Percentiles rank a stretch among this genome's conserved stretches.
Evolutionary conservation across 345 rosid genomes (phyloP).

Genomic region (Euphorbia lathyris): DNA sequence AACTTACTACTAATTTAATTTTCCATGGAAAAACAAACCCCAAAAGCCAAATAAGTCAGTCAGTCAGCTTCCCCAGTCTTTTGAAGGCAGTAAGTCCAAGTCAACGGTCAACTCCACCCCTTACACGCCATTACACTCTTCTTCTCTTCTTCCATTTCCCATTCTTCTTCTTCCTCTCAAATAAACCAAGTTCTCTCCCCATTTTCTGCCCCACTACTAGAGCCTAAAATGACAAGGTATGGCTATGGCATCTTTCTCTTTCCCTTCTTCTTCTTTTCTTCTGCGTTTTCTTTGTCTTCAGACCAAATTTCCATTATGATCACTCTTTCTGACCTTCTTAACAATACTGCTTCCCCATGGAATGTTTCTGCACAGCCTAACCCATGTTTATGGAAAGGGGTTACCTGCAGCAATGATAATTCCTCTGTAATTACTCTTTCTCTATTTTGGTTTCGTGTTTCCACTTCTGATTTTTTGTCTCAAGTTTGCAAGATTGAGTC

Average conservation of each 20-base stretch:
- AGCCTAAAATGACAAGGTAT: conserved; percentile 20
- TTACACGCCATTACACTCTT: conserved; percentile 12
- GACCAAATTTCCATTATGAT: conserved; percentile 45
- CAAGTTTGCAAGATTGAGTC: conserved; percentile 50
- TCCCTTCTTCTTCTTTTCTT: conserved; percentile 22
- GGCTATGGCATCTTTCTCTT: conserved; percentile 2
- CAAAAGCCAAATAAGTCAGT: background rate
- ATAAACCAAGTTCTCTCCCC: background rate
- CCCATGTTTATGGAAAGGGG: conserved; percentile 60
- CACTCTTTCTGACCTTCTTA: conserved; percentile 29
- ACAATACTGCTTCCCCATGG: conserved; percentile 37
- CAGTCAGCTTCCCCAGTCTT: conserved; percentile 10
- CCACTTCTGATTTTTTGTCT: conserved; percentile 40
- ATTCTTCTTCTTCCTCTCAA: background rate
- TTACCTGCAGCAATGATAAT: conserved; percentile 39
- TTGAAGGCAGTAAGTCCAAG: background rate
- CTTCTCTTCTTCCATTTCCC: background rate
- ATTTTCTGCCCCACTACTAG: background rate
- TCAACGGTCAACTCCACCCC: conserved; percentile 30
- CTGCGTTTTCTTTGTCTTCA: conserved; percentile 31
- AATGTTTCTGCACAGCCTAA: conserved; percentile 26
- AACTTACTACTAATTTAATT: no score
- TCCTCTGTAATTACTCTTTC: conserved; percentile 32
- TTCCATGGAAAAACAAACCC: background rate
- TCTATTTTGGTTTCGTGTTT: conserved; percentile 38